Evolutionary conservation across 371 early-diverging fungal genomes (phyloP), one percentile per base, ranked within the genome.

Genomic region (Dichotomocladium elegans): DNA sequence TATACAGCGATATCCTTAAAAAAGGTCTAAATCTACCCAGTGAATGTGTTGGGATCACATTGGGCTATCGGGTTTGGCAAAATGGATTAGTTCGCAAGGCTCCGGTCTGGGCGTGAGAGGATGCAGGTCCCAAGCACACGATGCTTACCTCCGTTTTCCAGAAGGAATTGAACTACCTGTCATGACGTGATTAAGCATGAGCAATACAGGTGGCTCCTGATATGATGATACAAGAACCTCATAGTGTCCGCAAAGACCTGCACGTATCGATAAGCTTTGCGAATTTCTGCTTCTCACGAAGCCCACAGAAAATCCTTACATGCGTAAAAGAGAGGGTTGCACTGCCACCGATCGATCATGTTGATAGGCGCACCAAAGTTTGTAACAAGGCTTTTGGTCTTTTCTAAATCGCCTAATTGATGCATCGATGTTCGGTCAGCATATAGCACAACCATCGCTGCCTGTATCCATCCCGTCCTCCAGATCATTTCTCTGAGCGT

Each of bases 331-430:
- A 74, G 40, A 2, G 74, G 68, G 5, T 59, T 64, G 25, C 70
- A 64, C 31, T 74, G 70, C 66, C 68, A 74, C 1, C 43, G 33
- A 37, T 74, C 74, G 11, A 68, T 64, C 22, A 45, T 11, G 55
- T 74, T 70, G 28, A 74, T 63, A 21, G 68, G 68, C 1, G 64
- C 68, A n/a, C 62, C 62, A 51, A 68, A 68, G 44, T 63, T 60
- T n/a, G 49, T 41, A 14, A 74, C 68, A 22, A 74, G 55, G 41
- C 59, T 63, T 47, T 70, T 66, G 4, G 61, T 58, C 51, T 64
- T 62, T 29, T 74, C 68, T 19, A 67, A 45, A 41, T 74, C 68
- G 12, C 56, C 56, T 56, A 43, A n/a, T n/a, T n/a, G n/a, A n/a
- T n/a, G n/a, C n/a, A n/a, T n/a, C n/a, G n/a, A n/a, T n/a, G n/a